phyloP scores from a whole-genome alignment of 1,284 basidiomycete genomes.

The Malassezia obtusa region DNA sequence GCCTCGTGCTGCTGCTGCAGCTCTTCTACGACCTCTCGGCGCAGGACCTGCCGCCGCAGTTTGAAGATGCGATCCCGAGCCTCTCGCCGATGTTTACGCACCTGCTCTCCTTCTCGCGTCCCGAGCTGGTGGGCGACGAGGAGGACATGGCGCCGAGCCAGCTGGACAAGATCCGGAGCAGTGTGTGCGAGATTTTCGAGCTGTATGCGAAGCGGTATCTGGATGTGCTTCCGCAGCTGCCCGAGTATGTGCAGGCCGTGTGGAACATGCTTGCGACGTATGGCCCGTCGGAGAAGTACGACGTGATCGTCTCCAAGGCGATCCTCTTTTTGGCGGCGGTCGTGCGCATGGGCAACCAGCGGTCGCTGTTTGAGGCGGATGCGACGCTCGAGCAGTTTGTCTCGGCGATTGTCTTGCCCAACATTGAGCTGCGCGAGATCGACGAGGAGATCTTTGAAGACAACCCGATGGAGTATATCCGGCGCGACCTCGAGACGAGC shows the following conservation, averaged over 20 bases:
- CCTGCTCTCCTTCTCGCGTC: constrained; percentile 36
- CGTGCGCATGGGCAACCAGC: constrained; percentile 58
- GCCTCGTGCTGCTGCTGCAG: constrained; percentile 61
- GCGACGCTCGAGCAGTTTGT: constrained; percentile 74
- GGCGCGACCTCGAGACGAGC: constrained; percentile 67
- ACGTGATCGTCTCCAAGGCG: constrained; percentile 81
- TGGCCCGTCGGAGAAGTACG: constrained; percentile 64
- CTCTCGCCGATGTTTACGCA: constrained; percentile 33
- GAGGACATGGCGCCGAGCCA: constrained; percentile 75
- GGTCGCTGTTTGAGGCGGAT: constrained; percentile 54
- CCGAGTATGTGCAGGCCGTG: constrained; percentile 75
- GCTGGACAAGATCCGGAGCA: constrained; percentile 74
- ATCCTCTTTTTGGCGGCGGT: constrained; percentile 84
- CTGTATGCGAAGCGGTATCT: constrained; percentile 84
- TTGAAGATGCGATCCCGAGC: constrained; percentile 71
- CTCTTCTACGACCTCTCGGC: constrained; percentile 89
- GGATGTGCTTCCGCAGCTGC: constrained; percentile 71
- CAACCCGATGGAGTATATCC: constrained; percentile 88
- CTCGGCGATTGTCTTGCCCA: constrained; percentile 84
- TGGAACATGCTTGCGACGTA: constrained; percentile 78
- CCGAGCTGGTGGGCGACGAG: constrained; percentile 49
- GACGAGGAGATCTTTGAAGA: constrained; percentile 96
- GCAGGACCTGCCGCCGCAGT: constrained; percentile 85
- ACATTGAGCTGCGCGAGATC: constrained; percentile 74
- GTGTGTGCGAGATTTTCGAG: constrained; percentile 84